Base-by-base conservation (phyloP, 2,329 filamentous ascomycete genomes). In the Colletotrichum tanaceti region DNA sequence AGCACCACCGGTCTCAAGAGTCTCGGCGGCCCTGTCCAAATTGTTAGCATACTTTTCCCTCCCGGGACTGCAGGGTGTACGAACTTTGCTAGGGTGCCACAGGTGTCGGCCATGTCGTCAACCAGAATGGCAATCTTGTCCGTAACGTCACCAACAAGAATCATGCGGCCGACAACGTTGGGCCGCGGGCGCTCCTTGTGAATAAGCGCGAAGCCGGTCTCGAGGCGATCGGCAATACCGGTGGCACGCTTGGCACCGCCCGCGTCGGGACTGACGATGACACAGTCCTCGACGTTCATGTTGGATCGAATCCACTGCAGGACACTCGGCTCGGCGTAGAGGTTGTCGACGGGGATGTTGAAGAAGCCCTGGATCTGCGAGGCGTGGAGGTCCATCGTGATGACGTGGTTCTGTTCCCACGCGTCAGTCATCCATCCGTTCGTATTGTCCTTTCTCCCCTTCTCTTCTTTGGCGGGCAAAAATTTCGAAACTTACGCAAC, bases 91-190 rank as follows among this genome's bases (percentile, higher is more conserved):
- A 87, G 84, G 1, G 91, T 97, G 73, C 94, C 94, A 79, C 94
- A 98, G 4, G 95, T 98, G 78, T 98, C 95, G 39, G 94, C 94
- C 93, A 98, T 98, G 78, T 98, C 95, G 78, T 98, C 95, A 61
- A 99, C 95, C 57, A 99, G 90, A 76, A 99, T 98, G 69, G 95
- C 95, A 38, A 95, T 90, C 83, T 96, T 96, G 82, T 93, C 92
- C 73, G 90, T 87, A 54, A 98, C 96, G 73, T 97, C 94, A 73
- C 96, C 96, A 58, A 98, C 95, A n/a, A 99, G 90, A 0, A 83
- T 93, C 93, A 97, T 97, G 75, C 93, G 91, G 11, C 92, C 93
- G 70, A 97, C 94, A 77, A 97, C 94, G 75, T 97, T 97, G 68
- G 84, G 84, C 5, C 69, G 69, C 46, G 69, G 69, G 35, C 69